Evolutionary conservation across 1,139 yeast species (phyloP).

Genomic region (Diutina mesorugosa): DNA sequence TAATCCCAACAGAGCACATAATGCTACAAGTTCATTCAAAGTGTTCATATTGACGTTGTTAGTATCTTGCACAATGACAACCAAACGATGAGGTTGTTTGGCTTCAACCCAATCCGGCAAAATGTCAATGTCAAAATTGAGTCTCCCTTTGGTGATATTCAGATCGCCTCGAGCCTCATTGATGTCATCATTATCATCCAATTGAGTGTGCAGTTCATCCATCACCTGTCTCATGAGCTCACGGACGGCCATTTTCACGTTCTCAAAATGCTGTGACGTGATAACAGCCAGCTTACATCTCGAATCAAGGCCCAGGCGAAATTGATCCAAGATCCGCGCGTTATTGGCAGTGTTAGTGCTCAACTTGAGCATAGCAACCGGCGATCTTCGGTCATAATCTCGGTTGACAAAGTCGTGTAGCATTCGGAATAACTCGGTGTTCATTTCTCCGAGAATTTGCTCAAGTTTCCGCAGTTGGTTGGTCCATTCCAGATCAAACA

Average conservation of each 20-base stretch:
- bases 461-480: conserved; percentile 23
- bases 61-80: conserved; percentile 50
- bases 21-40: conserved; percentile 34
- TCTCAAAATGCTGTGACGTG: conserved; percentile 28
- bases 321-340: conserved; percentile 30
- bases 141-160: conserved; percentile 11
- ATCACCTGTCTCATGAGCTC: conserved; percentile 24
- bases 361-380: conserved; percentile 24
- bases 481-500: conserved; percentile 28
- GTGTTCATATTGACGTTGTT: conserved; percentile 44
- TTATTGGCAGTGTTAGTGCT: conserved; percentile 51
- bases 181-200: conserved; percentile 5
- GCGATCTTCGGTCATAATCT: conserved; percentile 3
- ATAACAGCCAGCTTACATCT: conserved; percentile 13
- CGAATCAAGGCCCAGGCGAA: conserved; percentile 14
- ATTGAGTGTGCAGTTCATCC: conserved; percentile 2
- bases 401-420: conserved; percentile 16
- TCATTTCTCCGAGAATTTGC: conserved; percentile 23
- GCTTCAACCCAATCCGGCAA: conserved; percentile 28
- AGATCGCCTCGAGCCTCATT: conserved; percentile 6
- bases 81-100: conserved; percentile 12
- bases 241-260: conserved; percentile 26
- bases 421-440: conserved; percentile 21
- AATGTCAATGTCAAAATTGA: conserved; percentile 41
- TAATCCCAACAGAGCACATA: conserved; percentile 22